phyloP scores from a whole-genome alignment of 805 yeast species.

The Kurtzmaniella cleridarum region DNA sequence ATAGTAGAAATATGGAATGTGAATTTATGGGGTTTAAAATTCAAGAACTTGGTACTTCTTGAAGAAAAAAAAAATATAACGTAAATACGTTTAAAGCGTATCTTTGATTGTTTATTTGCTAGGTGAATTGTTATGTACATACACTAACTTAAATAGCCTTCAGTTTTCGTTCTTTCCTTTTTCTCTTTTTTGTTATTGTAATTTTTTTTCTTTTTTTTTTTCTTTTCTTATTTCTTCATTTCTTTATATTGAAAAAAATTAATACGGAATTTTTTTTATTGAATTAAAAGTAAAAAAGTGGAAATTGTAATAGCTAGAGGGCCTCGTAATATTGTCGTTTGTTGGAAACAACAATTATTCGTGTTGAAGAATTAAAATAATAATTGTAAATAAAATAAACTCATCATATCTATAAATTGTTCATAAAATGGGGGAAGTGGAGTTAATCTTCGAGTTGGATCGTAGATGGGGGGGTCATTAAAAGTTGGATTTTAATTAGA shows the following conservation, averaged over 20 bases:
- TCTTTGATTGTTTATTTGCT: too few species aligned
- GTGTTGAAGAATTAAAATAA: constrained; percentile 17
- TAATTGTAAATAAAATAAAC: background rate
- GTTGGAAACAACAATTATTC: constrained; percentile 15
- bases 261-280: too few species aligned
- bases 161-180: too few species aligned
- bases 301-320: background rate
- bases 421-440: background rate
- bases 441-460: constrained; percentile 13
- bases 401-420: background rate
- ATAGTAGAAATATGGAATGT: too few species aligned
- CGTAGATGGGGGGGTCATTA: constrained; percentile 17
- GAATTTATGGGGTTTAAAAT: too few species aligned
- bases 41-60: too few species aligned
- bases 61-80: too few species aligned
- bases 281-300: background rate
- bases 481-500: constrained; percentile 34
- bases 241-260: background rate
- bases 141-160: too few species aligned
- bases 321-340: constrained; percentile 8
- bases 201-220: background rate
- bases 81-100: too few species aligned
- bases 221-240: background rate
- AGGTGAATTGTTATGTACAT: too few species aligned
- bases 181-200: background rate